Evolutionary conservation across 2,329 filamentous ascomycete genomes (phyloP).

Genomic region (Niveomyces coronatus): DNA sequence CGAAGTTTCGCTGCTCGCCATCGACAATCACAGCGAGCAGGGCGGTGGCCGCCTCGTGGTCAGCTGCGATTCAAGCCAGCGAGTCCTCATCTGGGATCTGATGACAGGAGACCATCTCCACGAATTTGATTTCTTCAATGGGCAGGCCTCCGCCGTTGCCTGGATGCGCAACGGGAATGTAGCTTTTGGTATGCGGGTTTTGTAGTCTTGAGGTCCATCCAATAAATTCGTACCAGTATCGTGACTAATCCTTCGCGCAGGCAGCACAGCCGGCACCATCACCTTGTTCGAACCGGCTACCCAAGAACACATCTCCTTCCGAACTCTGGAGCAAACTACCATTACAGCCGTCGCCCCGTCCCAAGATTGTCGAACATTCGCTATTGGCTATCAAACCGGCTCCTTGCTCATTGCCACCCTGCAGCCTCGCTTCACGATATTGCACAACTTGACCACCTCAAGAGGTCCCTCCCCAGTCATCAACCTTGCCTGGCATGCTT

Average conservation of each 20-base stretch:
- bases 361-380: conserved; percentile 85
- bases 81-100: conserved; percentile 93
- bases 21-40: conserved; percentile 83
- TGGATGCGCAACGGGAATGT: conserved; percentile 99
- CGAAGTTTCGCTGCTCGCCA: conserved; percentile 72
- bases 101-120: conserved; percentile 84
- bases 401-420: conserved; percentile 83
- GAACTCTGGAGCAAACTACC: conserved; percentile 84
- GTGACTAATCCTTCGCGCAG: conserved; percentile 32
- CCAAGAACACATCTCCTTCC: conserved; percentile 80
- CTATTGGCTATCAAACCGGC: conserved; percentile 92
- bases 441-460: conserved; percentile 83
- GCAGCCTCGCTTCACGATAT: conserved; percentile 83
- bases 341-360: conserved; percentile 89
- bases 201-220: neutral
- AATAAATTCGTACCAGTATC: conserved; percentile 13
- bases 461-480: conserved; percentile 79
- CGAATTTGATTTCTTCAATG: conserved; percentile 85
- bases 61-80: conserved; percentile 85
- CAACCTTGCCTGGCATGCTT: conserved; percentile 88
- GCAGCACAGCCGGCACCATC: conserved; percentile 84
- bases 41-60: conserved; percentile 79
- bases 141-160: conserved; percentile 62
- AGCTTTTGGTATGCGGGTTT: conserved; percentile 66
- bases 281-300: conserved; percentile 91